These are phyloP conservation scores for Secale cereale DNA, from an alignment of 176 grass and related monocot genomes.

Conservation along the genomic window DNA sequence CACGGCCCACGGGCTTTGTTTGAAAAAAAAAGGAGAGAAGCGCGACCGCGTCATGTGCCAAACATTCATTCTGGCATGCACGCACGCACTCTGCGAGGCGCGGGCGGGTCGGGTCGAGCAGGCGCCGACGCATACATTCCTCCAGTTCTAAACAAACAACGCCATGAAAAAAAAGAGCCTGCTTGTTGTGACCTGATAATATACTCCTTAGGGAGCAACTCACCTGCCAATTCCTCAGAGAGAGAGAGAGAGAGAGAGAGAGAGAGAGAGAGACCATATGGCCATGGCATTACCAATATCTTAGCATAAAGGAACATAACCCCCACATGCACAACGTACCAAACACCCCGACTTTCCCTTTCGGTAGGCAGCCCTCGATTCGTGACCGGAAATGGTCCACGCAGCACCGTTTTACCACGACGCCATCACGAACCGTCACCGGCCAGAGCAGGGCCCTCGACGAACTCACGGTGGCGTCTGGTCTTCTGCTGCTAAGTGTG, in stretches of 20 bases:
- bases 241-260: not conserved
- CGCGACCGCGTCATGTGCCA: constrained; percentile 28
- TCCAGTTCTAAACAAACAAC: not conserved
- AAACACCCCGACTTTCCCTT: not conserved
- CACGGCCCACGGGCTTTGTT: no score
- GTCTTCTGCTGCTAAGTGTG: not conserved
- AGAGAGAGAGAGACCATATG: not conserved
- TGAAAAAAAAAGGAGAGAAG: not conserved
- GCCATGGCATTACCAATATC: not conserved
- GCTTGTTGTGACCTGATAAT: no score
- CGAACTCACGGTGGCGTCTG: no score
- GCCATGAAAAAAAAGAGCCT: not conserved
- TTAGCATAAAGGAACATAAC: not conserved
- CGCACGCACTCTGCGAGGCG: not conserved
- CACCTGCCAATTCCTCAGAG: not conserved
- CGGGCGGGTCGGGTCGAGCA: not conserved
- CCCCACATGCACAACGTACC: not conserved
- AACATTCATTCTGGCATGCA: constrained; percentile 18
- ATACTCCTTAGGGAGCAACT: no score
- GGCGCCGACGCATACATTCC: not conserved
- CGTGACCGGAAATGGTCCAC: not conserved
- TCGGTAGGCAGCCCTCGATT: not conserved
- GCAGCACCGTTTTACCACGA: not conserved
- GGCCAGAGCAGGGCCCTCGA: not conserved
- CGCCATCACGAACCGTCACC: not conserved